These are phyloP conservation scores for Lathyrus aphaca DNA, from an alignment of 306 rosid species.

Conservation along the genomic window DNA sequence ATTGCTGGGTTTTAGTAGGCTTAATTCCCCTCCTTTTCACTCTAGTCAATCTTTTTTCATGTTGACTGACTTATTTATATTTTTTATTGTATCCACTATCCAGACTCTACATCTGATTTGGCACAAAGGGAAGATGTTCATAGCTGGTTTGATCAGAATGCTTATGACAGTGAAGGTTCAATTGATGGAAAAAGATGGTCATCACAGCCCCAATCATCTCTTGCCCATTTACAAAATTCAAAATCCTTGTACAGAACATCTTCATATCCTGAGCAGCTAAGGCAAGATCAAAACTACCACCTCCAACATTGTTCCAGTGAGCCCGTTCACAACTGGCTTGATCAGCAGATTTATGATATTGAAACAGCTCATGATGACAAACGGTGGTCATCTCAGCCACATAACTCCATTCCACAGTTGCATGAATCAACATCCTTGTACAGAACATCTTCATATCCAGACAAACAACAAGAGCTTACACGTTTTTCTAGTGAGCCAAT, in stretches of 20 bases:
- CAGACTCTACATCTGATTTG: slow-evolving; percentile 52
- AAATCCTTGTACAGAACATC: slow-evolving; percentile 77
- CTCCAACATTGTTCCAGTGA: slow-evolving; percentile 73
- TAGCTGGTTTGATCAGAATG: slow-evolving; percentile 48
- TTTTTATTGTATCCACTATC: slow-evolving; percentile 28
- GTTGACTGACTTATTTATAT: slow-evolving; percentile 34
- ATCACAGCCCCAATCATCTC: slow-evolving; percentile 66
- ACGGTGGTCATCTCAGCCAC: slow-evolving; percentile 61
- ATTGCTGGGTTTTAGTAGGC: not conserved
- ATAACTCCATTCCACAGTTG: slow-evolving; percentile 41
- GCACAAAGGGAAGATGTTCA: slow-evolving; percentile 46
- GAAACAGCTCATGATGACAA: slow-evolving; percentile 55
- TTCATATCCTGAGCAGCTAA: slow-evolving; percentile 86
- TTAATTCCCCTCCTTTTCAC: slow-evolving; percentile 11
- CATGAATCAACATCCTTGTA: slow-evolving; percentile 50
- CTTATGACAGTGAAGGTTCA: slow-evolving; percentile 51
- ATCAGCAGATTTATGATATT: slow-evolving; percentile 46
- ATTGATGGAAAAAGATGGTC: slow-evolving; percentile 59
- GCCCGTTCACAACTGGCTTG: slow-evolving; percentile 61
- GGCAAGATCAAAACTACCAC: slow-evolving; percentile 56
- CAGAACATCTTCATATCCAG: slow-evolving; percentile 63
- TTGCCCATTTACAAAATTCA: slow-evolving; percentile 45
- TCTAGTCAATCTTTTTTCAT: slow-evolving; percentile 9
- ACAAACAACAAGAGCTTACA: slow-evolving; percentile 51
- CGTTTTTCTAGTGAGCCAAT: slow-evolving; percentile 59